phyloP scores from a whole-genome alignment of 164 flowering plant species.

The Warburgia ugandensis region DNA sequence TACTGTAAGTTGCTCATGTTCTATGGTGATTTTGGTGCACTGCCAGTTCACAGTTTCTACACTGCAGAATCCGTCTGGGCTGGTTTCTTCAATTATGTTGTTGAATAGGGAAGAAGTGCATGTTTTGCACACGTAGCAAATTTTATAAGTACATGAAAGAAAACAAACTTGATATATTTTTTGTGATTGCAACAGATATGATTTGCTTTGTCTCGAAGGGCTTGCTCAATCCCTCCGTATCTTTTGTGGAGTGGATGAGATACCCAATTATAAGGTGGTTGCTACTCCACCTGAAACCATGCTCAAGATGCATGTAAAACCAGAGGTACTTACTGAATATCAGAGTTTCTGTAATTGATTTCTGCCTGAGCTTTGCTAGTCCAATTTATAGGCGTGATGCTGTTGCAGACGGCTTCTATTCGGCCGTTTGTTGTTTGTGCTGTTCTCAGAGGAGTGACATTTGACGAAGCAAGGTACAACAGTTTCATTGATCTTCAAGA shows the following conservation, averaged over 20 bases:
- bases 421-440: slow-evolving; percentile 95
- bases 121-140: not conserved
- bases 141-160: not conserved
- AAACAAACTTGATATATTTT: not conserved
- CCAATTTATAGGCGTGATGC: not conserved
- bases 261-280: slow-evolving; percentile 54
- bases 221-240: slow-evolving; percentile 74
- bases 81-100: no score
- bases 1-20: no score
- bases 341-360: no score
- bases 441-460: slow-evolving; percentile 76
- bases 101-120: no score
- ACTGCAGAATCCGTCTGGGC: no score
- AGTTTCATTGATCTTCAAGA: slow-evolving; percentile 99
- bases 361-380: no score
- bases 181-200: slow-evolving; percentile 39
- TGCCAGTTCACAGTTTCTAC: no score
- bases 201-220: slow-evolving; percentile 96
- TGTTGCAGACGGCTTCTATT: slow-evolving; percentile 59
- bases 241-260: slow-evolving; percentile 48
- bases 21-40: no score
- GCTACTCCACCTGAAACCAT: slow-evolving; percentile 38
- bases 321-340: slow-evolving; percentile 69
- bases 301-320: slow-evolving; percentile 75
- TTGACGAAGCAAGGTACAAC: slow-evolving; percentile 76